Percentiles rank a stretch among this genome's conserved stretches.
Evolutionary conservation across 495 filamentous ascomycete species (phyloP).

Genomic region (Tuber brumale): DNA sequence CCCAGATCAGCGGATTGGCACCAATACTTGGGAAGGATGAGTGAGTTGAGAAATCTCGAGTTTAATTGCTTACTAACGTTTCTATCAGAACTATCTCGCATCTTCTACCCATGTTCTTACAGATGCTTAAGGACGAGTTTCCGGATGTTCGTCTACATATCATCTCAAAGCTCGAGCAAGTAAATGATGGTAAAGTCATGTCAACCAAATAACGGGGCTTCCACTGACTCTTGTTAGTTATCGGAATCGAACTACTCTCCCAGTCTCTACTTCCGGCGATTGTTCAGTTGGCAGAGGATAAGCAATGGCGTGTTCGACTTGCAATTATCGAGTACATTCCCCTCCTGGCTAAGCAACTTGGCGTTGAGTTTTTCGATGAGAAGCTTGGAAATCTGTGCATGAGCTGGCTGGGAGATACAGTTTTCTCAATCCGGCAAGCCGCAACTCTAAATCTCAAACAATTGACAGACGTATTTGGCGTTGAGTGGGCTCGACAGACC

Average conservation of each 20-base stretch:
- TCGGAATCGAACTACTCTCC: slow-evolving; percentile 93
- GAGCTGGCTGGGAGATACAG: slow-evolving; percentile 98
- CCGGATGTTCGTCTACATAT: slow-evolving; percentile 96
- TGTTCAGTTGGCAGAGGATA: slow-evolving; percentile 94
- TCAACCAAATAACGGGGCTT: slow-evolving; percentile 20
- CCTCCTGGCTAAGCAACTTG: slow-evolving; percentile 87
- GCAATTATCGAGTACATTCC: slow-evolving; percentile 99
- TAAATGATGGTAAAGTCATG: slow-evolving; percentile 72
- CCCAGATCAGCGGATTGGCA: slow-evolving; percentile 92
- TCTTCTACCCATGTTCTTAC: slow-evolving; percentile 95
- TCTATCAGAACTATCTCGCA: slow-evolving; percentile 76
- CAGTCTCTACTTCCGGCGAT: slow-evolving; percentile 97
- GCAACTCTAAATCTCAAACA: slow-evolving; percentile 96
- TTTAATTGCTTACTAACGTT: slow-evolving; percentile 25
- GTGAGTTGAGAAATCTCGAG: slow-evolving; percentile 51
- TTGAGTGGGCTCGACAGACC: slow-evolving; percentile 93
- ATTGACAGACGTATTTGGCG: slow-evolving; percentile 95
- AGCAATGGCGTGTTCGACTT: slow-evolving; percentile 96
- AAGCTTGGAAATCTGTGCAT: slow-evolving; percentile 93
- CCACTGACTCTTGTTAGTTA: slow-evolving; percentile 54
- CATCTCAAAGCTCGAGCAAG: slow-evolving; percentile 94
- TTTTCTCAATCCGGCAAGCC: slow-evolving; percentile 96
- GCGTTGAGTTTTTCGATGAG: slow-evolving; percentile 97
- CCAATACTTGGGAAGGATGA: slow-evolving; percentile 97
- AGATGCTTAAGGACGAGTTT: slow-evolving; percentile 99